Conservation (phyloP, 352 stramenopile genomes). For the Phytophthora nicotianae region DNA sequence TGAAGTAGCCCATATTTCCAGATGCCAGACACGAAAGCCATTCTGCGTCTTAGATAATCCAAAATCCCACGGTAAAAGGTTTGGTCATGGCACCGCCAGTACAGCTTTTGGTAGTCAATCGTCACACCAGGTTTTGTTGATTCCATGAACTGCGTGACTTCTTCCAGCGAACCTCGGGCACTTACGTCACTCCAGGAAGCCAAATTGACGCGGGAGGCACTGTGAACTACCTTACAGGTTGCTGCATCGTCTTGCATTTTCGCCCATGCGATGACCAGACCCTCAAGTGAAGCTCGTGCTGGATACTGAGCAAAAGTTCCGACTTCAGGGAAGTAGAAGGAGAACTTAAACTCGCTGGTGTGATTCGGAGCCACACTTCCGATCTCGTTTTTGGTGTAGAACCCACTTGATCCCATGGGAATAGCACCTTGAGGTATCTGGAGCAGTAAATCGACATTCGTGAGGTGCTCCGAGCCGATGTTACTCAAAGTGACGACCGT, state of each 20-base stretch:
- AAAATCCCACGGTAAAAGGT: constrained; percentile 44
- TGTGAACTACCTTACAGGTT: constrained; percentile 35
- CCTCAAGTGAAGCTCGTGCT: constrained; percentile 46
- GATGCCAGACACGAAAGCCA: constrained; percentile 43
- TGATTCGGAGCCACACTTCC: constrained; percentile 43
- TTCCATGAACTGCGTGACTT: constrained; percentile 42
- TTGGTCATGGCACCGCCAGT: constrained; percentile 51
- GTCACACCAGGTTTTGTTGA: constrained; percentile 33
- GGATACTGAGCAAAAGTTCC: constrained; percentile 61
- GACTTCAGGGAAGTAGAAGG: constrained; percentile 64
- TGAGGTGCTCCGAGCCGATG: constrained; percentile 38
- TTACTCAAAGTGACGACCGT: constrained; percentile 66
- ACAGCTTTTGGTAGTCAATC: constrained; percentile 39
- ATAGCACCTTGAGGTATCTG: constrained; percentile 69
- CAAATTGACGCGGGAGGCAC: constrained; percentile 47
- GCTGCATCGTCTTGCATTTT: constrained; percentile 18
- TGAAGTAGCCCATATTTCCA: constrained; percentile 65
- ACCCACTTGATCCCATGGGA: constrained; percentile 42
- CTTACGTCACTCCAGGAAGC: constrained; percentile 66
- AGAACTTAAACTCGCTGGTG: constrained; percentile 45
- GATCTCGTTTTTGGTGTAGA: constrained; percentile 59
- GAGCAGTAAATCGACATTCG: constrained; percentile 53
- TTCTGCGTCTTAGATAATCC: constrained; percentile 39
- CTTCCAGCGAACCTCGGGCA: constrained; percentile 45
- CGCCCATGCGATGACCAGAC: constrained; percentile 46